Evolutionary conservation across 2,329 filamentous ascomycete species (phyloP), one percentile per base, ranked within the genome.

Genomic region (Penicillium sp.): DNA sequence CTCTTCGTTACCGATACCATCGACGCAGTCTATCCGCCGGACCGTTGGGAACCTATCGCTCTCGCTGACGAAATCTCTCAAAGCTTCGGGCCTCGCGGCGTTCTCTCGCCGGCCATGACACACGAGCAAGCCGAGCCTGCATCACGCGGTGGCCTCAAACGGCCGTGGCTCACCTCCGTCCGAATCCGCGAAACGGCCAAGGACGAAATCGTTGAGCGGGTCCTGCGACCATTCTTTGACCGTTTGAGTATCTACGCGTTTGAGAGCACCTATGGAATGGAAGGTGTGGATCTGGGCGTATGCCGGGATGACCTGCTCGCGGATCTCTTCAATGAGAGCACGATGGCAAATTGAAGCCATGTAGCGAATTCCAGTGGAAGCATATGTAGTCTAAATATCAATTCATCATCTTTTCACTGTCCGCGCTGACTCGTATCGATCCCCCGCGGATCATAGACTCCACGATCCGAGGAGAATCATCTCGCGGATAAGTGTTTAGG

Each of bases 1-100:
- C 83, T 97, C 4, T 99, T 96, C 71, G 86, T 99, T 50, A 95
- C 91, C 1, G 94, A 99, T 72, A 97, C 93, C 13, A 92, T 96
- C 59, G 94, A 99, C 65, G 92, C 94, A 1, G 89, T 99, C 31
- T 95, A 99, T 72, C 85, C 89, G 12, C 86, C 90, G 0, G 75
- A 84, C 13, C 76, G 79, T 47, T 87, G 86, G 74, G 81, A 85
- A 54, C 82, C 90, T 1, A 77, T 88, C 2, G 90, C 90, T 2
- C 81, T 97, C 5, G 87, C 89, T 0, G 94, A 97, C 63, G 89
- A 94, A 64, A 79, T 96, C 8, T 87, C 89, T 0, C 89, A 95
- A 60, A 85, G 86, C 51, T 78, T 96, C 1, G 84, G 85, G 13
- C 76, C 76, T 47, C 70, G 75, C 2, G 59, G 60, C n/a, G 52